These are phyloP conservation scores for Delonix regia DNA, from an alignment of 306 rosid species.

Conservation along the genomic window DNA sequence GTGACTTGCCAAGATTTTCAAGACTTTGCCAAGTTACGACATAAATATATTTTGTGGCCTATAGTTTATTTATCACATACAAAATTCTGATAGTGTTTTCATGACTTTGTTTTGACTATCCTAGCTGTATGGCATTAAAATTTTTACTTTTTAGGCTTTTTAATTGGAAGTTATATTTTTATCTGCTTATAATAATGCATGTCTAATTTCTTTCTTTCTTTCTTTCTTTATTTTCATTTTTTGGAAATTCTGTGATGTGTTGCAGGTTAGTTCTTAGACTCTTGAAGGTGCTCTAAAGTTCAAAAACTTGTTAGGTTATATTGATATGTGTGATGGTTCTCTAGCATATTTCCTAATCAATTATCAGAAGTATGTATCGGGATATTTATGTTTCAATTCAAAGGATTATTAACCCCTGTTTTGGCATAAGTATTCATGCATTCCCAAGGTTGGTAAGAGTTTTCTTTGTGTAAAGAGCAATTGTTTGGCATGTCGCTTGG, in stretches of 20 bases:
- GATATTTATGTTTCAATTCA: conserved; percentile 72
- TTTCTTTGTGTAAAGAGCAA: conserved; percentile 89
- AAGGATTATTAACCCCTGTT: conserved; percentile 66
- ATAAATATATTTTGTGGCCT: conserved; percentile 1
- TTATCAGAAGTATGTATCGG: conserved; percentile 89
- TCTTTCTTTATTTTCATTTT: neutral
- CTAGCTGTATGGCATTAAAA: neutral
- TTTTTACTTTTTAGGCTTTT: conserved; percentile 13
- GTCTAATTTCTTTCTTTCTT: conserved; percentile 16
- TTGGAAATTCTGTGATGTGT: conserved; percentile 39
- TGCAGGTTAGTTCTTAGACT: conserved; percentile 90
- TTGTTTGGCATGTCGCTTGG: conserved; percentile 78
- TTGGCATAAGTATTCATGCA: conserved; percentile 71
- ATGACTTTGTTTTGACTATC: conserved; percentile 1
- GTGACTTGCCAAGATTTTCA: conserved; percentile 18
- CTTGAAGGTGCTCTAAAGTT: conserved; percentile 79
- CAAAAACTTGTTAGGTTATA: conserved; percentile 89
- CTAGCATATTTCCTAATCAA: conserved; percentile 82
- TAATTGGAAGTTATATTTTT: conserved; percentile 20
- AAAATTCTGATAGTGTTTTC: neutral
- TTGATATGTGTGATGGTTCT: conserved; percentile 93
- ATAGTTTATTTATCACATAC: neutral
- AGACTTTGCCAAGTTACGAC: neutral
- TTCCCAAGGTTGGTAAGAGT: conserved; percentile 94
- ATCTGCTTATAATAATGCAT: conserved; percentile 12